phyloP scores from a whole-genome alignment of 352 stramenopile species.

The Phytophthora pinifolia region DNA sequence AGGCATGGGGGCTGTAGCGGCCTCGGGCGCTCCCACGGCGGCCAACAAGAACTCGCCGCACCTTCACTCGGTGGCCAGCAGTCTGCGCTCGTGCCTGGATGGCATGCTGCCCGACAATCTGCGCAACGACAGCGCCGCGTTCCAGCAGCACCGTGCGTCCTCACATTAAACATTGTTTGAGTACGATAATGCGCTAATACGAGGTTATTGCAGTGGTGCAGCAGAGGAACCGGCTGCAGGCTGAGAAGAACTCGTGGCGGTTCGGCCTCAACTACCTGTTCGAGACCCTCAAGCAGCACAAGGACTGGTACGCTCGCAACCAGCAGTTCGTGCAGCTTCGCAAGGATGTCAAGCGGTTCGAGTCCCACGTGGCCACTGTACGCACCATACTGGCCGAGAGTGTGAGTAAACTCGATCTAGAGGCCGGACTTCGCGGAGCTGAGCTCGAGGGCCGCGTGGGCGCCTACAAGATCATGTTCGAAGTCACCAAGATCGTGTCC shows the following conservation, averaged over 20 bases:
- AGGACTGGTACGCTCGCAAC: slow-evolving; percentile 88
- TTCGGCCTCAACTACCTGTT: slow-evolving; percentile 90
- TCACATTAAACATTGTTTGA: neutral
- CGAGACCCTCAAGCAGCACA: slow-evolving; percentile 88
- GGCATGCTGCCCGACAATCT: slow-evolving; percentile 85
- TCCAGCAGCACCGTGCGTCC: slow-evolving; percentile 67
- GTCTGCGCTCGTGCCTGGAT: slow-evolving; percentile 79
- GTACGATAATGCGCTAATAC: slow-evolving; percentile 2
- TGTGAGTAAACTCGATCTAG: slow-evolving; percentile 82
- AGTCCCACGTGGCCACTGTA: slow-evolving; percentile 72
- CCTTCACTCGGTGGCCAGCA: slow-evolving; percentile 80
- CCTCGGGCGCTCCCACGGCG: slow-evolving; percentile 7
- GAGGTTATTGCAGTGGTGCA: slow-evolving; percentile 48
- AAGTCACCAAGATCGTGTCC: slow-evolving; percentile 87
- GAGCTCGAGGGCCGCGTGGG: slow-evolving; percentile 85
- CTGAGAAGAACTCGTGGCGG: slow-evolving; percentile 87
- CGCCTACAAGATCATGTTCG: slow-evolving; percentile 89
- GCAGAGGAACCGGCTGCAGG: slow-evolving; percentile 72
- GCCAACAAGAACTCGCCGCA: slow-evolving; percentile 73
- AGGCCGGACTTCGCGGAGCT: slow-evolving; percentile 77
- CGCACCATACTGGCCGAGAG: slow-evolving; percentile 74
- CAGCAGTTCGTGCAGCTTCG: slow-evolving; percentile 88
- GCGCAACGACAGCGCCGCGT: slow-evolving; percentile 73
- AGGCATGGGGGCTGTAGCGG: neutral
- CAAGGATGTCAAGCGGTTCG: slow-evolving; percentile 82